Evolutionary conservation across 306 rosid species (phyloP).

Genomic region (Senna siamea): DNA sequence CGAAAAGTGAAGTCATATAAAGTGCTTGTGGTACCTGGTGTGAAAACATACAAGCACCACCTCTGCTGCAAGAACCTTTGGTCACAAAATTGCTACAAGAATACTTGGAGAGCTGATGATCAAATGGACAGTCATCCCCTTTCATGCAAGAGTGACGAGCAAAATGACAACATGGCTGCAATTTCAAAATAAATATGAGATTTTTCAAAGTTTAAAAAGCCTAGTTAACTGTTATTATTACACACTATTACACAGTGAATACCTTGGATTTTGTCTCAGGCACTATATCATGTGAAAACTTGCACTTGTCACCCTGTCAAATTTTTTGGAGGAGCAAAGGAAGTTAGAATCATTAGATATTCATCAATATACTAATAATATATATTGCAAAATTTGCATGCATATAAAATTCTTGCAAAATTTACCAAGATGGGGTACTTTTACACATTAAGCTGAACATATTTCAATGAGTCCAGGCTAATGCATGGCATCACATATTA

Average conservation of each 20-base stretch:
- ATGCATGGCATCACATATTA: conserved; percentile 13
- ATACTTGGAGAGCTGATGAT: conserved; percentile 84
- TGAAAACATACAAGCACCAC: conserved; percentile 69
- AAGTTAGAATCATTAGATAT: conserved; percentile 29
- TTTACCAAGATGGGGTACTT: neutral
- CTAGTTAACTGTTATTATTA: conserved; percentile 2
- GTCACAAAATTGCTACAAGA: conserved; percentile 69
- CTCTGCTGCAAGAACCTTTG: conserved; percentile 75
- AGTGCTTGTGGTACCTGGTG: conserved; percentile 68
- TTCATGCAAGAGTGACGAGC: conserved; percentile 83
- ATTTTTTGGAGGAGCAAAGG: conserved; percentile 20
- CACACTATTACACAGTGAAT: conserved; percentile 15
- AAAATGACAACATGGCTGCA: conserved; percentile 81
- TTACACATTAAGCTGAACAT: conserved; percentile 3
- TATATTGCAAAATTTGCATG: conserved; percentile 23
- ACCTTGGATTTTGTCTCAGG: conserved; percentile 83
- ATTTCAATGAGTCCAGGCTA: neutral
- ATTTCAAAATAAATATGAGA: conserved; percentile 39
- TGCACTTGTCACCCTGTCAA: conserved; percentile 85
- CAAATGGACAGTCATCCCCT: conserved; percentile 90
- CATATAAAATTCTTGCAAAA: too few relatives aligned
- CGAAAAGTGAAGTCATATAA: conserved; percentile 12
- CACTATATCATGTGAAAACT: conserved; percentile 76
- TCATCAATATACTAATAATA: neutral
- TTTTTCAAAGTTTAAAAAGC: conserved; percentile 7